Conservation (phyloP, 75 land plant genomes). For the Cunninghamia lanceolata region DNA sequence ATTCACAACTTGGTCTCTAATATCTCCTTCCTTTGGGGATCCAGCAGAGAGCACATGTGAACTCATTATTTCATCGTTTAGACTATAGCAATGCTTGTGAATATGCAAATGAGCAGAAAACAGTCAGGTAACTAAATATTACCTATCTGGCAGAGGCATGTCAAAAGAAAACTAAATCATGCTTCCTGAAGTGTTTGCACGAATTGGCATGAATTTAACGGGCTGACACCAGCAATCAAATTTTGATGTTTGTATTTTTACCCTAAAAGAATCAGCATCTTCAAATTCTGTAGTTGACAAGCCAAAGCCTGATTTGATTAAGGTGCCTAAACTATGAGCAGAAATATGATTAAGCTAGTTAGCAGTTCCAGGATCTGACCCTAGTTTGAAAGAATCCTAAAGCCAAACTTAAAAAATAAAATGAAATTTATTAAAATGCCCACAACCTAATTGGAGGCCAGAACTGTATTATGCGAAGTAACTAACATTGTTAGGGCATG, state of each 20-base stretch:
- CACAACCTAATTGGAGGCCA: too few species aligned
- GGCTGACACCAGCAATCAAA: neutral
- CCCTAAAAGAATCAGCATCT: neutral
- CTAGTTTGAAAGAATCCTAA: neutral
- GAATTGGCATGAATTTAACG: neutral
- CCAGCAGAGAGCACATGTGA: neutral
- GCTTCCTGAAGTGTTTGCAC: neutral
- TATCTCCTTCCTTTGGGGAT: neutral
- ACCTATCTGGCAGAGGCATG: neutral
- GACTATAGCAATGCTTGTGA: neutral
- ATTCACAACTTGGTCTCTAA: neutral
- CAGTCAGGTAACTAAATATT: neutral
- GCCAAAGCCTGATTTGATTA: neutral
- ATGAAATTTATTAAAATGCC: too few species aligned
- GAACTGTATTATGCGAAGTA: too few species aligned
- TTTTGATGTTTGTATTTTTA: neutral
- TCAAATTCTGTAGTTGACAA: neutral
- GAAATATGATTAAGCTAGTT: neutral
- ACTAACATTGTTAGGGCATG: too few species aligned
- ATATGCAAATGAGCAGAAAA: neutral
- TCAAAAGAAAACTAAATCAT: neutral
- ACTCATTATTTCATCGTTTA: neutral
- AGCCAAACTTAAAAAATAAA: too few species aligned
- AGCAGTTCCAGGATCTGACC: neutral
- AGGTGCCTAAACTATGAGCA: neutral